Percentiles rank a stretch among this genome's conserved stretches.
Conservation (phyloP, 2,329 filamentous ascomycete species). For the Hymenotorrendiella dingleyae region DNA sequence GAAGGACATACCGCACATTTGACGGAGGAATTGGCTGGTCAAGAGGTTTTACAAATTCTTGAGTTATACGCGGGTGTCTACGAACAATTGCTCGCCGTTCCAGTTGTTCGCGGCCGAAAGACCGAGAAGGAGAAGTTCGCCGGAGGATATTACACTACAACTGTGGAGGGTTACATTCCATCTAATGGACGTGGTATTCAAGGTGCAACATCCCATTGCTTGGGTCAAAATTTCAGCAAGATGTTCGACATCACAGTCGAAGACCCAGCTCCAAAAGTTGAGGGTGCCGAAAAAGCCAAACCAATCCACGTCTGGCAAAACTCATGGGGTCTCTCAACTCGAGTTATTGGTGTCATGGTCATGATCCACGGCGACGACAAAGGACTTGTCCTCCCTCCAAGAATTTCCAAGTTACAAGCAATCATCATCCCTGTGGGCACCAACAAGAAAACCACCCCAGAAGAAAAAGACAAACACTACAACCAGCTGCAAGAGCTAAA, state of each 20-base stretch:
- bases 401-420: conserved; percentile 79
- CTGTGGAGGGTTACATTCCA: conserved; percentile 94
- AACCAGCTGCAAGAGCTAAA: conserved; percentile 69
- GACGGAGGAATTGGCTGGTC: conserved; percentile 71
- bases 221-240: conserved; percentile 97
- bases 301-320: conserved; percentile 95
- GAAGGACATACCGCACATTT: conserved; percentile 79
- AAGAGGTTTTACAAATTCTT: conserved; percentile 88
- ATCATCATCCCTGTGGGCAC: conserved; percentile 90
- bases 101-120: conserved; percentile 87
- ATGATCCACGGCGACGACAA: conserved; percentile 97
- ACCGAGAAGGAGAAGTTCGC: conserved; percentile 98
- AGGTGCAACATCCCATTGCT: conserved; percentile 81
- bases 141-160: conserved; percentile 93
- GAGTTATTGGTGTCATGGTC: conserved; percentile 97
- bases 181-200: conserved; percentile 95
- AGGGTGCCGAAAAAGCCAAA: conserved; percentile 64
- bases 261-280: conserved; percentile 63
- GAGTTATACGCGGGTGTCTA: conserved; percentile 91
- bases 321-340: conserved; percentile 96
- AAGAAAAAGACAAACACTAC: conserved; percentile 71
- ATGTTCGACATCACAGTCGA: conserved; percentile 99
- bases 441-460: conserved; percentile 77
- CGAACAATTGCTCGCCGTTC: conserved; percentile 87
- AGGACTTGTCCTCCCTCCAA: conserved; percentile 86